Evolutionary conservation across 2,329 filamentous ascomycete genomes (phyloP), one percentile per base, ranked within the genome.

Genomic region (Colletotrichum camelliae): DNA sequence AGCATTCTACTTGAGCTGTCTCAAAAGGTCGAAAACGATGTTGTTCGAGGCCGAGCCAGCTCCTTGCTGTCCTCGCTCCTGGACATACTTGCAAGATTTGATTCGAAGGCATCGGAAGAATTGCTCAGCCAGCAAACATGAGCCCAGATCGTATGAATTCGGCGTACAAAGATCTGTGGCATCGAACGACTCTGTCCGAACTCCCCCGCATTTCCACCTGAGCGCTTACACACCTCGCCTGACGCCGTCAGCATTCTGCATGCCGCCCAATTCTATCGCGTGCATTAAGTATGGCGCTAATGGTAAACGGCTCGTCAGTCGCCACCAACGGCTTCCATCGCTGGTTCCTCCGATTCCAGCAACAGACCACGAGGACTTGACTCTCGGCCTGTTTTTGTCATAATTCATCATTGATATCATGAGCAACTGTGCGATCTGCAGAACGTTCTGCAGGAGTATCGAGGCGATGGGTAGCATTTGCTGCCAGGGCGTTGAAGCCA

Each of bases 1-100:
- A 84, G 84, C 7, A 84, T 82, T 43, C 76, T 86, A 8, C 65
- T 86, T 15, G 84, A 82, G 8, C 84, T 86, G 29, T 39, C 67
- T 2, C 60, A 75, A 4, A 70, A 60, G 2, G 55, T 62, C 15
- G 35, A 35, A 35, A 60, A 31, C 7, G 52, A 75, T 7, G 55
- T 67, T 27, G 27, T 67, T 8, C n/a, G 65, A 18, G 7, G 65
- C 6, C 65, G 48, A 33, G 65, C 65, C 1, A 58, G 65, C n/a
- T 67, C 65, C 2, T 18, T 67, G 3, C 31, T 67, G 1, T 67
- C 65, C 3, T 67, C 65, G 8, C 16, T 67, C 2, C 48, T 67
- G 1, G 65, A 58, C 31, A 67, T 67, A 5, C 48, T 67, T 1
- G 65, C 31, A 15, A 67, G 65, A 8, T 33, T 67, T 13, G 65